These are phyloP conservation scores for Fusarium sp. DNA, from an alignment of 2,329 filamentous ascomycete genomes.

Conservation along the genomic window DNA sequence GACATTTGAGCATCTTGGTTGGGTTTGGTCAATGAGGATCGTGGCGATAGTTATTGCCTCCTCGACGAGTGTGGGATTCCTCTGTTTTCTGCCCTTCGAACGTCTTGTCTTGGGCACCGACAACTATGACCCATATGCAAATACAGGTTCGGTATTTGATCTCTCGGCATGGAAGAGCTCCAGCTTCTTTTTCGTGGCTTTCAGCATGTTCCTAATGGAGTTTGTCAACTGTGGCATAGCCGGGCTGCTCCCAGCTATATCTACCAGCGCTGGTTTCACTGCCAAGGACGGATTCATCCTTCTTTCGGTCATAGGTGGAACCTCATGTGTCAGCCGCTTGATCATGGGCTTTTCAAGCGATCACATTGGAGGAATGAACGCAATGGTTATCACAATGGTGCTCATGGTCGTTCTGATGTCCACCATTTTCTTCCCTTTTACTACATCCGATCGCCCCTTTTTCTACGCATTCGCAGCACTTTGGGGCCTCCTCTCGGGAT, in stretches of 20 bases:
- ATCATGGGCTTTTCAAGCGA: conserved; percentile 54
- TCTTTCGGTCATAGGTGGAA: conserved; percentile 55
- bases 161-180: conserved; percentile 51
- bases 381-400: conserved; percentile 19
- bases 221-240: conserved; percentile 58
- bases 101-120: conserved; percentile 9
- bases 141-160: conserved; percentile 38
- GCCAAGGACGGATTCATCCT: conserved; percentile 53
- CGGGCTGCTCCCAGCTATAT: conserved; percentile 57
- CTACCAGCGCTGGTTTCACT: conserved; percentile 44
- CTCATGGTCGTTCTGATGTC: conserved; percentile 52
- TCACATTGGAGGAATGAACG: conserved; percentile 55
- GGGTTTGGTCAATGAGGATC: conserved; percentile 46
- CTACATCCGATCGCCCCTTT: conserved; percentile 48
- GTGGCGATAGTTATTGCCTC: conserved; percentile 42
- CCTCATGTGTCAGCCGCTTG: conserved; percentile 54
- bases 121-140: background rate
- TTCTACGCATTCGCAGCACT: conserved; percentile 56
- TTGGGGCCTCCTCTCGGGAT: conserved; percentile 59
- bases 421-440: conserved; percentile 54
- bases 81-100: conserved; percentile 49
- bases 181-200: conserved; percentile 51
- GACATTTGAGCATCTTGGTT: conserved; percentile 42
- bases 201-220: conserved; percentile 56
- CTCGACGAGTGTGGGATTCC: conserved; percentile 36